These are phyloP conservation scores for Pseudocohnilembus persalinus DNA, from an alignment of 169 alveolate genomes.

Conservation along the genomic window DNA sequence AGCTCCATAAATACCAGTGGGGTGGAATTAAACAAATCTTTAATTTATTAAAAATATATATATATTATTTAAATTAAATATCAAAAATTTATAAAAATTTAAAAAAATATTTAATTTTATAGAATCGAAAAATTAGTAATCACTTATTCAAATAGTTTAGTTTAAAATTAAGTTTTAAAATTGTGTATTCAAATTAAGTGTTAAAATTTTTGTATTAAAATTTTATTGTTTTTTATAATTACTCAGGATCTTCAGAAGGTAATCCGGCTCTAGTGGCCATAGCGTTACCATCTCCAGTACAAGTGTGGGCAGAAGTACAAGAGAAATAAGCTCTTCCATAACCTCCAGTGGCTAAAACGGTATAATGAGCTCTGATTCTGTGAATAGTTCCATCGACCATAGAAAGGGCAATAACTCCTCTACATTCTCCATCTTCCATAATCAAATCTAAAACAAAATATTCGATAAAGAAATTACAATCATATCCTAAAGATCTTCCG, in stretches of 20 bases:
- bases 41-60: too few relatives aligned
- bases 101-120: too few relatives aligned
- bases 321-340: constrained; percentile 97
- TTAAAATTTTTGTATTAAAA: too few relatives aligned
- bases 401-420: constrained; percentile 94
- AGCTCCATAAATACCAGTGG: constrained; percentile 98
- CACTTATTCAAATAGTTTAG: too few relatives aligned
- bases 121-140: too few relatives aligned
- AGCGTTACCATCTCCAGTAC: constrained; percentile 98
- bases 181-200: too few relatives aligned
- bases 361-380: constrained; percentile 93
- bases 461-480: constrained; percentile 96
- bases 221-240: too few relatives aligned
- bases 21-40: constrained; percentile 97
- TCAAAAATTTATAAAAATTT: too few relatives aligned
- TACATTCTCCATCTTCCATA: constrained; percentile 86
- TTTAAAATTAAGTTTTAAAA: too few relatives aligned
- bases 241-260: constrained; percentile 95
- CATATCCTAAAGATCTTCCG: constrained; percentile 91
- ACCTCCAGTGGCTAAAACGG: constrained; percentile 98
- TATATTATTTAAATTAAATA: too few relatives aligned
- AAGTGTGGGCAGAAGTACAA: constrained; percentile 98
- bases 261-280: constrained; percentile 93
- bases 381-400: constrained; percentile 97
- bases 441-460: constrained; percentile 96